Percentiles rank a stretch among this genome's conserved stretches.
These are phyloP conservation scores for Amauroascus verrucosus DNA, from an alignment of 2,329 filamentous ascomycete species.

Conservation along the genomic window DNA sequence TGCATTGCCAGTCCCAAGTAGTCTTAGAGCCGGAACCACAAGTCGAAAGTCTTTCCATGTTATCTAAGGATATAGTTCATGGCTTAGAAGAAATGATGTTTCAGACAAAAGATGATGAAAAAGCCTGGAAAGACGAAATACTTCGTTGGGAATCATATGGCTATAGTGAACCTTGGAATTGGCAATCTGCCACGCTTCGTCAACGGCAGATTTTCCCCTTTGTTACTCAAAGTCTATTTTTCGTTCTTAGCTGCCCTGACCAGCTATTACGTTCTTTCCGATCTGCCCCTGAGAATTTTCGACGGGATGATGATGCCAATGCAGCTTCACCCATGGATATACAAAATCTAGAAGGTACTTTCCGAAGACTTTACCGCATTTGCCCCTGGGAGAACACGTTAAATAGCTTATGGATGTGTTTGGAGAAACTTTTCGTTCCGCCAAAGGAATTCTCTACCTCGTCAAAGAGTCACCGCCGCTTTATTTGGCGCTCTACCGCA, in stretches of 20 bases:
- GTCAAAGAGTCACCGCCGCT: slow-evolving; percentile 10
- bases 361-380: slow-evolving; percentile 28
- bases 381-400: slow-evolving; percentile 35
- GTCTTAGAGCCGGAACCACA: neutral
- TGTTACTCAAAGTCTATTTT: slow-evolving; percentile 37
- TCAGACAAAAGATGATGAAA: slow-evolving; percentile 28
- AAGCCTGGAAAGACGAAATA: slow-evolving; percentile 31
- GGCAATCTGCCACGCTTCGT: slow-evolving; percentile 29
- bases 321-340: slow-evolving; percentile 20
- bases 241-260: slow-evolving; percentile 32
- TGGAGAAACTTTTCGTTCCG: slow-evolving; percentile 33
- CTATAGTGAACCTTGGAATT: slow-evolving; percentile 30
- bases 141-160: slow-evolving; percentile 29
- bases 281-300: slow-evolving; percentile 14
- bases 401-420: slow-evolving; percentile 34
- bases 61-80: slow-evolving; percentile 31
- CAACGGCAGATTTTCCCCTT: slow-evolving; percentile 34
- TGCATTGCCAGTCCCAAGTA: neutral
- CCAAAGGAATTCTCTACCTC: slow-evolving; percentile 27
- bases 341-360: slow-evolving; percentile 24
- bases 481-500: slow-evolving; percentile 23
- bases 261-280: slow-evolving; percentile 36
- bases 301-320: slow-evolving; percentile 1
- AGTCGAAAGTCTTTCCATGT: slow-evolving; percentile 20
- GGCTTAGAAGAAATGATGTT: slow-evolving; percentile 30